Evolutionary conservation across 2,329 filamentous ascomycete species (phyloP).

Genomic region (Pseudogymnoascus sp.): DNA sequence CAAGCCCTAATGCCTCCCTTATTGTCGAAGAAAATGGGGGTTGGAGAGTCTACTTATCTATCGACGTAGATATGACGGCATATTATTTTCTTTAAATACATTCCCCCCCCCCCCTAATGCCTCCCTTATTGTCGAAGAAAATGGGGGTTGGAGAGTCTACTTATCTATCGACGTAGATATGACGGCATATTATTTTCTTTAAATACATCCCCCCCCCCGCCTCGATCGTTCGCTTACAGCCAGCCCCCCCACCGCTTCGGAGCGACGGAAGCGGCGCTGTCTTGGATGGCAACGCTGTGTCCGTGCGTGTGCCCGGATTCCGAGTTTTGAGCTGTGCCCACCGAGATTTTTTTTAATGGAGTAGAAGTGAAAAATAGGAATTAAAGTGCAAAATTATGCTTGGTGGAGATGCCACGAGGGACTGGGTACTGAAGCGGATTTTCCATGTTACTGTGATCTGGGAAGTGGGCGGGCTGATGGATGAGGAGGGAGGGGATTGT

Average conservation of each 20-base stretch:
- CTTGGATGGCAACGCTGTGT: neutral
- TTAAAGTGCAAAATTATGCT: neutral
- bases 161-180: neutral
- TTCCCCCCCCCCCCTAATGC: neutral
- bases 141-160: neutral
- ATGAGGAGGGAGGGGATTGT: neutral
- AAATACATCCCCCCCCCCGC: neutral
- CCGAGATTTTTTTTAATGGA: neutral
- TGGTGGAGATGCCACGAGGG: neutral
- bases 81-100: neutral
- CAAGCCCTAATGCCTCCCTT: neutral
- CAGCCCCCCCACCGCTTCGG: neutral
- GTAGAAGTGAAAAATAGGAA: neutral
- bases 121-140: neutral
- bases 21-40: neutral
- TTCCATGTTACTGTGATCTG: neutral
- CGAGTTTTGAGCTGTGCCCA: neutral
- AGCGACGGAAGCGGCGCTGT: neutral
- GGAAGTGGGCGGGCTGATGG: neutral
- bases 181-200: neutral
- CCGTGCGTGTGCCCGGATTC: neutral
- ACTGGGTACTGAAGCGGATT: neutral
- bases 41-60: neutral
- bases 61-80: neutral
- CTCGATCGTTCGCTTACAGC: neutral